A percentile compares a stretch with the other conserved stretches of the same genome.
Conservation (phyloP, 352 stramenopile species). For the Globisporangium takayamanum region DNA sequence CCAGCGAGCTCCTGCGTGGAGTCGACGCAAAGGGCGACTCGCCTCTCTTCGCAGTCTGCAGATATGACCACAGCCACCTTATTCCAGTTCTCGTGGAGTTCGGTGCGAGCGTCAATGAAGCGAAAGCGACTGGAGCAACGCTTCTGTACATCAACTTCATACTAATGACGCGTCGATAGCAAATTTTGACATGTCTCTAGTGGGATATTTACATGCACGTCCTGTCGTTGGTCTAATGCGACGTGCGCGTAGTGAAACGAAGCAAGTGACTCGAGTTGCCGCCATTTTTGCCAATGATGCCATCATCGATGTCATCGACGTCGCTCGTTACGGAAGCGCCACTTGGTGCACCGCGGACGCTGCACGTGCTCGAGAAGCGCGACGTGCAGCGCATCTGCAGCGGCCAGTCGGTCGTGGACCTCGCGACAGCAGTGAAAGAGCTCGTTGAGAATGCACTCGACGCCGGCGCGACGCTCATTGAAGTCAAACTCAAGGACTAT, state of each 20-base stretch:
- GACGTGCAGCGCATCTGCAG: constrained; percentile 73
- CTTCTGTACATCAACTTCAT: neutral
- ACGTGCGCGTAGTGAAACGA: too few relatives aligned
- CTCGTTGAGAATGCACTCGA: constrained; percentile 93
- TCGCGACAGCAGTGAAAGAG: constrained; percentile 96
- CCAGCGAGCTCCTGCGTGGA: too few relatives aligned
- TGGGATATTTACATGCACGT: too few relatives aligned
- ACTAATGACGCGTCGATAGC: neutral
- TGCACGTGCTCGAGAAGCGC: constrained; percentile 35
- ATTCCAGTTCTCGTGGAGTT: too few relatives aligned
- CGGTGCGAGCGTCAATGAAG: too few relatives aligned
- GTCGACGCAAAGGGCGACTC: too few relatives aligned
- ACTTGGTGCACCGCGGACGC: neutral
- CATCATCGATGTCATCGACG: too few relatives aligned
- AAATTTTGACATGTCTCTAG: neutral
- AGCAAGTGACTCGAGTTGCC: too few relatives aligned
- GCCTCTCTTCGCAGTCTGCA: too few relatives aligned
- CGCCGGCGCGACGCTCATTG: constrained; percentile 60
- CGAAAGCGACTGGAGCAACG: too few relatives aligned
- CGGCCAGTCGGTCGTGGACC: constrained; percentile 93
- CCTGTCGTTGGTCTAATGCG: neutral
- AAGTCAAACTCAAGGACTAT: constrained; percentile 89
- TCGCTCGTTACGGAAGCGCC: neutral
- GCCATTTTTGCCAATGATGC: too few relatives aligned
- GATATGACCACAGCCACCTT: too few relatives aligned